A percentile compares a stretch with the other conserved stretches of the same genome.
These are phyloP conservation scores for Xylaria sp. DNA, from an alignment of 2,329 filamentous ascomycete species.

Conservation along the genomic window DNA sequence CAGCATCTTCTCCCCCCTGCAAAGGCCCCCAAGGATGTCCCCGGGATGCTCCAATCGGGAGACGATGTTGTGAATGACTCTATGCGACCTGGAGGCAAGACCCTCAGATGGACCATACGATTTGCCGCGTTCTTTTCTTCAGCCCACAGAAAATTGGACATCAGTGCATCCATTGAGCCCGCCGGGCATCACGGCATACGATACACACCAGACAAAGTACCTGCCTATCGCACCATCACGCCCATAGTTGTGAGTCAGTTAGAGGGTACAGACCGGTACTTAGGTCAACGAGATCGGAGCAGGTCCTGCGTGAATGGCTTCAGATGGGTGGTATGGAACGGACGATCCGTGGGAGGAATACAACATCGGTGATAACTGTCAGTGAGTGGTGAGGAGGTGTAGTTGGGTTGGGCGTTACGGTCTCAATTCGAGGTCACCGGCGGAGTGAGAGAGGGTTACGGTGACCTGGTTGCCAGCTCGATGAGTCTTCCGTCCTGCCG, in stretches of 20 bases:
- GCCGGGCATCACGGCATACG: constrained; percentile 31
- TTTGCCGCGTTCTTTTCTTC: constrained; percentile 18
- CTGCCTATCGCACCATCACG: not conserved
- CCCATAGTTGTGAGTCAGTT: not conserved
- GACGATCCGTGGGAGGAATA: too few relatives aligned
- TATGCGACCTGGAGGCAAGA: constrained; percentile 25
- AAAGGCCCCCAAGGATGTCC: constrained; percentile 15
- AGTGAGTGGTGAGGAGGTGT: too few relatives aligned
- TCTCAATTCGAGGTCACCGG: not conserved
- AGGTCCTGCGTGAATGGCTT: too few relatives aligned
- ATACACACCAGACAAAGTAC: constrained; percentile 19
- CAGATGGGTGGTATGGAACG: too few relatives aligned
- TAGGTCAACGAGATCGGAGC: too few relatives aligned
- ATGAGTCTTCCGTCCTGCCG: too few relatives aligned
- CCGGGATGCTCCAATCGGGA: constrained; percentile 26
- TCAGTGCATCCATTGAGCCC: constrained; percentile 27
- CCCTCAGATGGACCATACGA: constrained; percentile 29
- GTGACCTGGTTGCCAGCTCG: constrained; percentile 5
- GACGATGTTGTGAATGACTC: constrained; percentile 12
- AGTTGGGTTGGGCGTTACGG: not conserved
- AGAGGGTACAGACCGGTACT: not conserved
- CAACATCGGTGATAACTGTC: too few relatives aligned
- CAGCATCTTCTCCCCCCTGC: constrained; percentile 8
- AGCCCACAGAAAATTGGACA: constrained; percentile 32
- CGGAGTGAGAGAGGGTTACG: not conserved